Conservation (phyloP, 768 basidiomycete species). For the Strobilomyces echinocephalus region DNA sequence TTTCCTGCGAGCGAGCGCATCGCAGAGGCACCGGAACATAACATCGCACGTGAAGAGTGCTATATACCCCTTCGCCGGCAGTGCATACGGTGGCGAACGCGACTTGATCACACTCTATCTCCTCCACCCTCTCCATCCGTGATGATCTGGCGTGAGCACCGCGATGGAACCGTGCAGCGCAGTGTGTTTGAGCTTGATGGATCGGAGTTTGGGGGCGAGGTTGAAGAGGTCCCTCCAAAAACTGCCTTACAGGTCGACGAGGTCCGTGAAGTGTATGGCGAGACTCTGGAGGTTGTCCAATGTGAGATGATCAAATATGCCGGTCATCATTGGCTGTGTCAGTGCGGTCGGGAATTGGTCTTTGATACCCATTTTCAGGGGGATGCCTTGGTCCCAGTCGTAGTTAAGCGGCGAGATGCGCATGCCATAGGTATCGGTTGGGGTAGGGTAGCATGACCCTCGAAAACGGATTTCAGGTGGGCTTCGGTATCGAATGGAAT, state of each 20-base stretch:
- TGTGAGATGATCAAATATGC: background rate
- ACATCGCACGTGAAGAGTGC: background rate
- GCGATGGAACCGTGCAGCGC: background rate
- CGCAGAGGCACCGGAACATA: background rate
- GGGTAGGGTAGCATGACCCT: background rate
- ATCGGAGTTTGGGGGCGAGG: background rate
- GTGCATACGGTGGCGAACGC: background rate
- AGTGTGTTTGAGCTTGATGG: background rate
- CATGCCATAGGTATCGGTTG: background rate
- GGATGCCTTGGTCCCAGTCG: background rate
- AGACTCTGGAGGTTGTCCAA: background rate
- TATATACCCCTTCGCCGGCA: background rate
- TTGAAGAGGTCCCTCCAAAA: background rate
- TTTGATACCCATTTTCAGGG: background rate
- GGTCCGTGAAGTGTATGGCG: background rate
- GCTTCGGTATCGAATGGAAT: background rate
- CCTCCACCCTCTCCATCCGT: slow-evolving; percentile 3
- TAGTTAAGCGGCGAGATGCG: background rate
- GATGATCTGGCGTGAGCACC: background rate
- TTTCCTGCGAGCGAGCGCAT: background rate
- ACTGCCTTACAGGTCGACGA: background rate
- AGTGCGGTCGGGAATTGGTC: background rate
- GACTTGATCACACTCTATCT: background rate
- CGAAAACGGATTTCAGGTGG: background rate
- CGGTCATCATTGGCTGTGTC: background rate